Conservation (phyloP, 2,329 filamentous ascomycete species). For the Colletotrichum melonis region DNA sequence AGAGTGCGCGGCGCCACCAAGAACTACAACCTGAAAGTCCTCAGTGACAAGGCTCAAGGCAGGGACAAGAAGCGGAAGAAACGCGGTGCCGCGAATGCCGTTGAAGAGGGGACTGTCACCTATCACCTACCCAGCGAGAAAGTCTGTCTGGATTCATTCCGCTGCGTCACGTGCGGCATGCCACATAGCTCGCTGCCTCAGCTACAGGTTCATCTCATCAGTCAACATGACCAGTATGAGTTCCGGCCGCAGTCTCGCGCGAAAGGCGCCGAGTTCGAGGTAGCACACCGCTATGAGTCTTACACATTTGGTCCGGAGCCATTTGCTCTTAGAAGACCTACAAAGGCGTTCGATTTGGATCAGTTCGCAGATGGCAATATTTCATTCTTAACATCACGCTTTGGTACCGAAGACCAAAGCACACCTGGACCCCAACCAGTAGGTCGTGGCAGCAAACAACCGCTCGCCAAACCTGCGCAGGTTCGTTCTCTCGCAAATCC, state of each 20-base stretch:
- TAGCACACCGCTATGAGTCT: slow-evolving; percentile 46
- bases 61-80: slow-evolving; percentile 60
- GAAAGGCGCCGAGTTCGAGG: slow-evolving; percentile 50
- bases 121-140: slow-evolving; percentile 58
- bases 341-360: slow-evolving; percentile 57
- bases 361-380: slow-evolving; percentile 57
- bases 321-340: slow-evolving; percentile 55
- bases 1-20: slow-evolving; percentile 58
- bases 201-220: slow-evolving; percentile 60
- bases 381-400: slow-evolving; percentile 56
- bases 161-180: slow-evolving; percentile 63
- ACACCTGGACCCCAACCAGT: slow-evolving; percentile 15
- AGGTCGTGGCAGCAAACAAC: slow-evolving; percentile 13
- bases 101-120: slow-evolving; percentile 56
- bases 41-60: slow-evolving; percentile 68
- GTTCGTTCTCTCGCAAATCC: neutral
- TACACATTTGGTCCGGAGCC: slow-evolving; percentile 48
- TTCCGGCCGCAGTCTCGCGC: slow-evolving; percentile 51
- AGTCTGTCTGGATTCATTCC: slow-evolving; percentile 59
- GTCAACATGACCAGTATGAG: slow-evolving; percentile 57
- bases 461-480: slow-evolving; percentile 1
- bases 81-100: slow-evolving; percentile 39
- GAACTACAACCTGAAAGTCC: slow-evolving; percentile 69
- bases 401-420: slow-evolving; percentile 45
- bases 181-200: slow-evolving; percentile 59